A percentile compares a stretch with the other conserved stretches of the same genome.
These are phyloP conservation scores for Stagonosporopsis vannaccii DNA, from an alignment of 2,329 filamentous ascomycete species.

Conservation along the genomic window DNA sequence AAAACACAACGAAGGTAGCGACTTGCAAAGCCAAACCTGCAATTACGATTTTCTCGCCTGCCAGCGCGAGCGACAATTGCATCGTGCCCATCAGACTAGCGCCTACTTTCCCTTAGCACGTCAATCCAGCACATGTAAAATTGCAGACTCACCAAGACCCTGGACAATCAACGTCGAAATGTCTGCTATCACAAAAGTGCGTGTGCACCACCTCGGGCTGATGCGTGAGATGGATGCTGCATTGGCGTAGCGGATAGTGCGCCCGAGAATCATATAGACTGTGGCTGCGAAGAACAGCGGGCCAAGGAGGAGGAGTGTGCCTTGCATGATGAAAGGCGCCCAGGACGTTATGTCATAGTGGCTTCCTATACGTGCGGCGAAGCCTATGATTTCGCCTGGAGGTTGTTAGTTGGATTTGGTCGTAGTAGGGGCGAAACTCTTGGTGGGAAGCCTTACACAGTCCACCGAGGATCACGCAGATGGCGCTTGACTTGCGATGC, in stretches of 20 bases:
- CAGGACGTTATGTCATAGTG: conserved; percentile 47
- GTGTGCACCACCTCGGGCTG: conserved; percentile 39
- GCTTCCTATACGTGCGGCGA: conserved; percentile 49
- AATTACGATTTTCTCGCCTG: conserved; percentile 45
- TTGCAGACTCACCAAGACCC: conserved; percentile 32
- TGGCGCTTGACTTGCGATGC: conserved; percentile 12
- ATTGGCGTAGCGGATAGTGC: conserved; percentile 44
- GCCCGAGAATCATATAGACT: conserved; percentile 57
- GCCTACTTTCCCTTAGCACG: conserved; percentile 24
- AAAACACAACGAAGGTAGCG: conserved; percentile 42
- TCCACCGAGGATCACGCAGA: conserved; percentile 39
- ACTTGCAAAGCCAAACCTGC: conserved; percentile 45
- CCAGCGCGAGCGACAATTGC: conserved; percentile 40
- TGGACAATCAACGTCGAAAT: conserved; percentile 40
- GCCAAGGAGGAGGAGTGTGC: conserved; percentile 53
- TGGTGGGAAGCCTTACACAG: conserved; percentile 27
- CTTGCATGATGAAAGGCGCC: conserved; percentile 52
- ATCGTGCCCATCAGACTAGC: conserved; percentile 45
- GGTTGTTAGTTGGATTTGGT: background rate
- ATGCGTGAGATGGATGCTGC: conserved; percentile 38
- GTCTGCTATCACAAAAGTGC: conserved; percentile 40
- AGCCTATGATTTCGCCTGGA: conserved; percentile 53
- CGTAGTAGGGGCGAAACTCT: no score
- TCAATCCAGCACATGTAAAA: background rate
- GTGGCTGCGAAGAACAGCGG: conserved; percentile 57